A percentile compares a stretch with the other conserved stretches of the same genome.
Evolutionary conservation across 1,284 basidiomycete species (phyloP).

Genomic region (Tetrapyrgos nigripes): DNA sequence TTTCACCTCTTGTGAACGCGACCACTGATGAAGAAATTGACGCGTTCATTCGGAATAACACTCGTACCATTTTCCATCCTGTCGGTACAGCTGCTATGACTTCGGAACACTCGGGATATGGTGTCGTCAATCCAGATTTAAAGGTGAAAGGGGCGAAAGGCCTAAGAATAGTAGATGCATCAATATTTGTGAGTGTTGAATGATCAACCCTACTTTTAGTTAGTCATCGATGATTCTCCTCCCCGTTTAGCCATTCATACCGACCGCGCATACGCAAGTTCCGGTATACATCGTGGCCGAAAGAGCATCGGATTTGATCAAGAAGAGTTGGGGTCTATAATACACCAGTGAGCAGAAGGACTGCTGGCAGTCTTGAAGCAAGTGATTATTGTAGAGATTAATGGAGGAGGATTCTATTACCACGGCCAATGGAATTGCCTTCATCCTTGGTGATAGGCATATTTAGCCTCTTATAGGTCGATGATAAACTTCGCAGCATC

Average conservation of each 20-base stretch:
- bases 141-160: slow-evolving; percentile 35
- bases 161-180: slow-evolving; percentile 44
- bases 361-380: no score
- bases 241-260: slow-evolving; percentile 19
- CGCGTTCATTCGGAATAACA: slow-evolving; percentile 20
- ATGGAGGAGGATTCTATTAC: no score
- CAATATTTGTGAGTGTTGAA: slow-evolving; percentile 31
- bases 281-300: slow-evolving; percentile 22
- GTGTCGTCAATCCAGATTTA: slow-evolving; percentile 59
- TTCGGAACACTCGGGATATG: slow-evolving; percentile 19
- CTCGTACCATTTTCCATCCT: slow-evolving; percentile 27
- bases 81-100: slow-evolving; percentile 36
- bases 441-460: no score
- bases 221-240: background rate
- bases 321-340: slow-evolving; percentile 2
- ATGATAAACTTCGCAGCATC: no score
- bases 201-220: slow-evolving; percentile 5
- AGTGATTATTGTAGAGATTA: no score
- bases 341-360: no score
- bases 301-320: slow-evolving; percentile 24
- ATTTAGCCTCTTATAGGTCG: no score
- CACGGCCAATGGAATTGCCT: no score
- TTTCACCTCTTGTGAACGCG: slow-evolving; percentile 20
- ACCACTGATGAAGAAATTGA: slow-evolving; percentile 32
- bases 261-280: slow-evolving; percentile 23